phyloP scores from a whole-genome alignment of 129 eudicot genomes.

The Chrysanthemum seticuspe region DNA sequence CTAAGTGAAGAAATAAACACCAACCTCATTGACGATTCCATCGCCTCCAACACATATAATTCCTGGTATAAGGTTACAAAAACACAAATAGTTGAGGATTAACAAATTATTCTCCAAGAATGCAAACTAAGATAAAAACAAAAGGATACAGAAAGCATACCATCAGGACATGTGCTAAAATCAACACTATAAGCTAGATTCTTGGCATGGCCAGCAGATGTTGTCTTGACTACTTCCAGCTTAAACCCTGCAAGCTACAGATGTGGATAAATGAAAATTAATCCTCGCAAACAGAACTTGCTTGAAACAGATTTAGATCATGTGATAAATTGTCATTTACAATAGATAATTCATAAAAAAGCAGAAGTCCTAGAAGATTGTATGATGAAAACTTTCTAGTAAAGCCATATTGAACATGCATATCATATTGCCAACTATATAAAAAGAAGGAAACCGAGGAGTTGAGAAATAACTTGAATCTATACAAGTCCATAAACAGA shows the following conservation, averaged over 20 bases:
- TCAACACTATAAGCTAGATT: constrained; percentile 83
- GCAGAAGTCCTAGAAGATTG: too few relatives aligned
- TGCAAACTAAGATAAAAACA: background rate
- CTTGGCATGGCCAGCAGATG: constrained; percentile 96
- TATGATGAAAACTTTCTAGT: too few relatives aligned
- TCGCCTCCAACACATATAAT: constrained; percentile 99
- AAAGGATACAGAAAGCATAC: constrained; percentile 37
- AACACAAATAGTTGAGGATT: constrained; percentile 15
- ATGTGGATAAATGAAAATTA: constrained; percentile 15
- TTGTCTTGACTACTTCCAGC: constrained; percentile 93
- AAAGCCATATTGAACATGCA: too few relatives aligned
- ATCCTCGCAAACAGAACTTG: background rate
- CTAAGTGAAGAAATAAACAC: constrained; percentile 23
- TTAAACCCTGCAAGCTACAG: constrained; percentile 90
- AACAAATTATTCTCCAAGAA: constrained; percentile 11
- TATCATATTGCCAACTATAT: too few relatives aligned
- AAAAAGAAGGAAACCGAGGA: too few relatives aligned
- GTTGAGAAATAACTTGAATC: too few relatives aligned
- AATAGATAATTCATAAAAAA: too few relatives aligned
- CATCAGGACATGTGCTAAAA: constrained; percentile 95
- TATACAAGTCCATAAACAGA: too few relatives aligned
- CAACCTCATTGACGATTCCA: constrained; percentile 96
- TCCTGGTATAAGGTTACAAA: constrained; percentile 50
- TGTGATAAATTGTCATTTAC: too few relatives aligned
- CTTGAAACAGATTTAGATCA: too few relatives aligned